Evolutionary conservation across 2,329 filamentous ascomycete genomes (phyloP).

Genomic region (Mycocentrospora acerina): DNA sequence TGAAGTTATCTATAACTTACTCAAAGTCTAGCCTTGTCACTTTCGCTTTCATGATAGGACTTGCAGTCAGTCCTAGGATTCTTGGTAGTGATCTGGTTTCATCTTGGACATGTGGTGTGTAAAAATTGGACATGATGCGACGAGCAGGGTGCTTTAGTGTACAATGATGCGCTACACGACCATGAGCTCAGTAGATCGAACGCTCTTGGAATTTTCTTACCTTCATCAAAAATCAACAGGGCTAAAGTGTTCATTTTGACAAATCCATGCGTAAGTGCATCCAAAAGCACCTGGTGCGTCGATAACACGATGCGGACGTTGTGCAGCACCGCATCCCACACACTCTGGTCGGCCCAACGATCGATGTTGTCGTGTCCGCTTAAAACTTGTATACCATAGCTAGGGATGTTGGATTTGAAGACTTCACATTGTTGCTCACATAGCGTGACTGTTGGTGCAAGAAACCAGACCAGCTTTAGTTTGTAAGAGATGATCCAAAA

Average conservation of each 20-base stretch:
- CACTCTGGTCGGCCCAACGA: slow-evolving; percentile 66
- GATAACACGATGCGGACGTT: slow-evolving; percentile 74
- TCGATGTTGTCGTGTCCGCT: slow-evolving; percentile 70
- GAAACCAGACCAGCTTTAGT: slow-evolving; percentile 48
- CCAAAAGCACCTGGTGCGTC: slow-evolving; percentile 72
- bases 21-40: slow-evolving; percentile 53
- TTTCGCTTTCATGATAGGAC: slow-evolving; percentile 66
- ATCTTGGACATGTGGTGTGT: slow-evolving; percentile 53
- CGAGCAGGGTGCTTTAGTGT: slow-evolving; percentile 63
- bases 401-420: slow-evolving; percentile 41
- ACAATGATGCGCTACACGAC: slow-evolving; percentile 69
- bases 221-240: slow-evolving; percentile 82
- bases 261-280: slow-evolving; percentile 75
- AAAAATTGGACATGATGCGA: slow-evolving; percentile 72
- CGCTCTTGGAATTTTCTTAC: slow-evolving; percentile 32
- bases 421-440: slow-evolving; percentile 47
- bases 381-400: slow-evolving; percentile 62
- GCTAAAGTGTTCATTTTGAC: slow-evolving; percentile 64
- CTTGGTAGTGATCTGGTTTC: slow-evolving; percentile 52
- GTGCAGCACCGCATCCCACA: slow-evolving; percentile 68
- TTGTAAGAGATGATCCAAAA: slow-evolving; percentile 3
- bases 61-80: slow-evolving; percentile 80
- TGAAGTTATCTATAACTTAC: slow-evolving; percentile 24
- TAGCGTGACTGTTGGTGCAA: slow-evolving; percentile 49
- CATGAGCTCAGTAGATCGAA: slow-evolving; percentile 4